Conservation (phyloP, 2,329 filamentous ascomycete species). For the Parastagonospora avenae region DNA sequence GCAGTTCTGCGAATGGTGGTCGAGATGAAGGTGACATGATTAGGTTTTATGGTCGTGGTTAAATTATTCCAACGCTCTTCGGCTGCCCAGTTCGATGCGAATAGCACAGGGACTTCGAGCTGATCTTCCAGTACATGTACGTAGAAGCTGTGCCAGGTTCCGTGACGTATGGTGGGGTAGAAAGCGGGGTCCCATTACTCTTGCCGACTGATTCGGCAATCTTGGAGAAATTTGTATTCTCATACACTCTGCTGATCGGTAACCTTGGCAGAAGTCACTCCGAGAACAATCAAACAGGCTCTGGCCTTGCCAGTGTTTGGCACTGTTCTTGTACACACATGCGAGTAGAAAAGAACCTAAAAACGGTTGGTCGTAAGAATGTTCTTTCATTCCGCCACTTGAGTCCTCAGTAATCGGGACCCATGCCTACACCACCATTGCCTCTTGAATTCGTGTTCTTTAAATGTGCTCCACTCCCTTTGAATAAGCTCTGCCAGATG, state of each 20-base stretch:
- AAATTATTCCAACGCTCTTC: no score
- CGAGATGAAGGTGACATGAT: constrained; percentile 26
- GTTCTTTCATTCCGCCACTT: constrained; percentile 2
- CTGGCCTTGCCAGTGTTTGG: background rate
- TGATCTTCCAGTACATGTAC: background rate
- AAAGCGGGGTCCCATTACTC: constrained; percentile 25
- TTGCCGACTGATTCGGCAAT: constrained; percentile 11
- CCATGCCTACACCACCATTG: constrained; percentile 44
- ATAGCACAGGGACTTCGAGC: background rate
- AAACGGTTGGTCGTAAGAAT: no score
- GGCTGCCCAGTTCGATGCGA: no score
- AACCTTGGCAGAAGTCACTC: background rate
- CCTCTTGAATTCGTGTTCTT: constrained; percentile 44
- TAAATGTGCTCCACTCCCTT: constrained; percentile 90
- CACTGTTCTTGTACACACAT: background rate
- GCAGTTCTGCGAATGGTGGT: constrained; percentile 54
- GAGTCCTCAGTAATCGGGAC: constrained; percentile 37
- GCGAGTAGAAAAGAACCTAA: no score
- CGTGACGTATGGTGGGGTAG: constrained; percentile 26
- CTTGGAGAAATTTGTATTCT: background rate
- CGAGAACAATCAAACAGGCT: background rate
- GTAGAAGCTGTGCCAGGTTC: constrained; percentile 3
- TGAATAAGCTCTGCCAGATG: constrained; percentile 98
- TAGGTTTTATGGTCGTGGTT: no score
- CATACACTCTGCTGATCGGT: no score